phyloP scores from a whole-genome alignment of 2,329 filamentous ascomycete species.

The Fusarium sambucinum region DNA sequence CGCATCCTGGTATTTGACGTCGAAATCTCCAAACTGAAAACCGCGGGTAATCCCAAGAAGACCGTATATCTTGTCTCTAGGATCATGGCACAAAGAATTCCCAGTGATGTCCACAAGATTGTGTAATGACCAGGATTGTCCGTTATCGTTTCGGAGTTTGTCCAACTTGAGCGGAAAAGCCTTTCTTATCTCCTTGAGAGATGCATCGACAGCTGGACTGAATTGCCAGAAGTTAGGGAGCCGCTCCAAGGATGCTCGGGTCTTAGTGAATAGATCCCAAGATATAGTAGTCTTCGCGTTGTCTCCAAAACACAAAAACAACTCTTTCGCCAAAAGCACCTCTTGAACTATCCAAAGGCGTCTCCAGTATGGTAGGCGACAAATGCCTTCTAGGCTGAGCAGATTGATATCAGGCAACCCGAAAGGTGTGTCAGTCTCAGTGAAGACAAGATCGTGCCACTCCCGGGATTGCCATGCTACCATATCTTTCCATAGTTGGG shows the following conservation, averaged over 20 bases:
- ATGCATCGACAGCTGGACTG: not conserved
- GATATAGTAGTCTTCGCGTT: not conserved
- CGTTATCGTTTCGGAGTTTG: not conserved
- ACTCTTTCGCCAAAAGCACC: not conserved
- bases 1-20: not conserved
- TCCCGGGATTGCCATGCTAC: not conserved
- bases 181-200: not conserved
- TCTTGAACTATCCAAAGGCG: constrained; percentile 5
- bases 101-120: not conserved
- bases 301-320: not conserved
- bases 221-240: not conserved
- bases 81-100: not conserved
- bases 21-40: not conserved
- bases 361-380: not conserved
- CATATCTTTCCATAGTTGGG: not conserved
- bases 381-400: not conserved
- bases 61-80: not conserved
- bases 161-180: not conserved
- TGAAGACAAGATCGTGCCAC: not conserved
- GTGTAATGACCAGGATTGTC: not conserved
- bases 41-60: not conserved
- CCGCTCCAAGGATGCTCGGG: not conserved
- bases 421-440: not conserved
- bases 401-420: not conserved
- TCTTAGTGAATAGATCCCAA: not conserved